Evolutionary conservation across 1,139 yeast genomes (phyloP), one percentile per base, ranked within the genome.

Genomic region (Debaryomycetaceae sp.): DNA sequence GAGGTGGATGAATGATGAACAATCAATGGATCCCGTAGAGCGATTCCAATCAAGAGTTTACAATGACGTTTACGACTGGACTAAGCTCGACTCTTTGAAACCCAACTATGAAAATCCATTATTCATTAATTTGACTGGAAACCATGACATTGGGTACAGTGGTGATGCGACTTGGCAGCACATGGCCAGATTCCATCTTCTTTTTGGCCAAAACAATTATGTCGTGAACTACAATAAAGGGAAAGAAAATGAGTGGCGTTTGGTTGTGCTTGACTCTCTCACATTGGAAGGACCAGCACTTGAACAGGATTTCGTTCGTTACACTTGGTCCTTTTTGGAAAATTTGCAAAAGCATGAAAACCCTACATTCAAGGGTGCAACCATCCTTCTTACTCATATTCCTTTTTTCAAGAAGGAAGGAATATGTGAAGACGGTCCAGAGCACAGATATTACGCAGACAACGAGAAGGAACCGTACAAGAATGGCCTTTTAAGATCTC

Each of bases 141-240:
- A 92, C 58, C 98, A 92, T 58, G 98, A 92, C 59, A 81, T 92
- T 42, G 98, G 98, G 0, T 92, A 92, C 58, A 81, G 88, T 40
- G 98, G 98, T 0, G 98, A 94, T 63, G 88, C 95, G 35, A 88
- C 96, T 0, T 81, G 83, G 71, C 96, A 87, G 55, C 95, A 95
- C 52, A 78, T 89, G 80, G 79, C 87, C 1, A 71, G 98, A 46
- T 94, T 80, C 65, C 75, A 73, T 40, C 65, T 67, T 22, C 66
- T 83, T 26, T 91, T 86, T 63, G 98, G 98, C 14, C 79, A 81
- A 51, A 87, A 88, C 53, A 92, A 91, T 62, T 91, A 73, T 57
- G 87, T 87, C 60, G 78, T 83, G 36, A 85, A 83, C 53, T 83
- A 81, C 52, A 80, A 83, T 49, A 63, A 66, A 34, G 81, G 79